These are phyloP conservation scores for Cercospora sp. DNA, from an alignment of 2,329 filamentous ascomycete species.

Conservation along the genomic window DNA sequence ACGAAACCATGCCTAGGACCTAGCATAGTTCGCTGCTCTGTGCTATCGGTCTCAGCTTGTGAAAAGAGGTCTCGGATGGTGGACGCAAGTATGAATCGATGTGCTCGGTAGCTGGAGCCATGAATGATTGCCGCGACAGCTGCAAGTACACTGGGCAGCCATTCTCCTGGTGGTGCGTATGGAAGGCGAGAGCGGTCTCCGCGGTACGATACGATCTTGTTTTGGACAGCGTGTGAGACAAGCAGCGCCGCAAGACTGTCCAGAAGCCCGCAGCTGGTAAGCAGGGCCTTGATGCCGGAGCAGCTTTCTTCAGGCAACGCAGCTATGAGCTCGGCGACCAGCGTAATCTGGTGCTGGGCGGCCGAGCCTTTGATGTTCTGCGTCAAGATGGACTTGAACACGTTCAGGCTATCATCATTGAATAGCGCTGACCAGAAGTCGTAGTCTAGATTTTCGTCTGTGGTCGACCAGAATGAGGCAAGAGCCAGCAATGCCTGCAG, in stretches of 20 bases:
- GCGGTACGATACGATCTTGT: constrained; percentile 31
- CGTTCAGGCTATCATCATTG: constrained; percentile 59
- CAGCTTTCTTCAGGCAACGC: constrained; percentile 62
- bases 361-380: constrained; percentile 56
- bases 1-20: constrained; percentile 31
- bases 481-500: constrained; percentile 74
- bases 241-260: constrained; percentile 75
- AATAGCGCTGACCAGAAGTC: constrained; percentile 55
- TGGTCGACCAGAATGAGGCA: constrained; percentile 57
- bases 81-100: constrained; percentile 55
- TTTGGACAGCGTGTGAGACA: constrained; percentile 56
- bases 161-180: constrained; percentile 58
- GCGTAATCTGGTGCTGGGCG: constrained; percentile 61
- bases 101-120: constrained; percentile 75
- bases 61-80: constrained; percentile 43
- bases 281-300: constrained; percentile 62
- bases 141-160: constrained; percentile 70
- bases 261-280: constrained; percentile 72
- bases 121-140: constrained; percentile 75
- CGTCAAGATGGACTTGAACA: constrained; percentile 65
- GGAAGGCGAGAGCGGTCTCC: constrained; percentile 36
- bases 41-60: constrained; percentile 21
- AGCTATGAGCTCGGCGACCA: constrained; percentile 60
- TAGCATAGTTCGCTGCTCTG: constrained; percentile 30
- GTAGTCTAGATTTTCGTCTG: constrained; percentile 16